A percentile compares a stretch with the other conserved stretches of the same genome.
phyloP scores from a whole-genome alignment of 2,329 filamentous ascomycete species.

The Fusarium neocosmosporiellum region DNA sequence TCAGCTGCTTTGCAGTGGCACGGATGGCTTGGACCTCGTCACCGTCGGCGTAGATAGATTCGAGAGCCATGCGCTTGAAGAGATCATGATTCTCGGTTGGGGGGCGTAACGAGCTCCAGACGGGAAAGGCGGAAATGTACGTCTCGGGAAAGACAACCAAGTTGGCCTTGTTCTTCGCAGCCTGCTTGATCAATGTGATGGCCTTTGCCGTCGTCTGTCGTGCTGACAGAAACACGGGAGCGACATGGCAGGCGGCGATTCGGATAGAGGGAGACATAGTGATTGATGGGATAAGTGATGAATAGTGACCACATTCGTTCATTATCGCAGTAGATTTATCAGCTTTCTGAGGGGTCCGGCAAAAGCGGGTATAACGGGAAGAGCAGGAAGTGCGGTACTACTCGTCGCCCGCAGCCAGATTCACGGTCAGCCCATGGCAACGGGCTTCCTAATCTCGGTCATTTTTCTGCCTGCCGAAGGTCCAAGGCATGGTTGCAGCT shows the following conservation, averaged over 20 bases:
- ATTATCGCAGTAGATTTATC: too few relatives aligned
- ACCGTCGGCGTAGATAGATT: conserved; percentile 59
- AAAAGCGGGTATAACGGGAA: not conserved
- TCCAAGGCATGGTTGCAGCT: not conserved
- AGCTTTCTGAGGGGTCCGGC: not conserved
- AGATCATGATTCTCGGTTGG: conserved; percentile 62
- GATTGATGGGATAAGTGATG: not conserved
- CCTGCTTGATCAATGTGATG: conserved; percentile 55
- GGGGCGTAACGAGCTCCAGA: conserved; percentile 60
- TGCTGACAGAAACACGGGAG: not conserved
- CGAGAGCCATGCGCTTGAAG: conserved; percentile 57
- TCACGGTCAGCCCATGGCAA: not conserved
- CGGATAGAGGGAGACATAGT: not conserved
- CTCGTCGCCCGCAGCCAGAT: not conserved
- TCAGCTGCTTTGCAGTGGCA: conserved; percentile 49
- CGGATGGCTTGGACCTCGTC: conserved; percentile 57
- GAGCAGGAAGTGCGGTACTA: not conserved
- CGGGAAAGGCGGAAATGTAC: conserved; percentile 63
- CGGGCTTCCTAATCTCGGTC: not conserved
- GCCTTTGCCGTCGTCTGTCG: not conserved
- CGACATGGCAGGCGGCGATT: not conserved
- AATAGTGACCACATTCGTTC: not conserved
- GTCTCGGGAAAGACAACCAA: conserved; percentile 66
- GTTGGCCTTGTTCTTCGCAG: conserved; percentile 56
- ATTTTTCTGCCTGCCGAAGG: not conserved